Evolutionary conservation across 2,329 filamentous ascomycete species (phyloP), one percentile per base, ranked within the genome.

Genomic region (Purpureocillium lavendulum): DNA sequence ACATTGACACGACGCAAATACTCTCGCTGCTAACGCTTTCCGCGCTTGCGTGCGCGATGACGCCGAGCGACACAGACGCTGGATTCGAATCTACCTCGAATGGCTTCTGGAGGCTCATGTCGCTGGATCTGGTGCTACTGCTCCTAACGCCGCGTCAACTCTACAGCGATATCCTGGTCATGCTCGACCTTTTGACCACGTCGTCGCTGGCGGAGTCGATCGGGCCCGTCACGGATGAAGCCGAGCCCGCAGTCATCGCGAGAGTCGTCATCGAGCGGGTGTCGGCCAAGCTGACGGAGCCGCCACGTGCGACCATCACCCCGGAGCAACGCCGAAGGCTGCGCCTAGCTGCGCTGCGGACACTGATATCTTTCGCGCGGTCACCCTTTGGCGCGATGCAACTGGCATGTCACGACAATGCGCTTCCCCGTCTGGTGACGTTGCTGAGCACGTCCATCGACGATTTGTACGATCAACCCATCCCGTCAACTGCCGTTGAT

Each of bases 371-470:
- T 2, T 81, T 88, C 54, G 73, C 77, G 2, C 64, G 69, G 6
- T 75, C 75, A n/a, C 61, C 71, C 0, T 77, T 84, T 50, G 82
- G 82, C 8, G 72, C 75, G 2, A 56, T 68, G 17, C 75, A 84
- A 34, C 70, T 96, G 8, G 83, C 82, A 0, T 64, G 66, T 5
- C 84, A 92, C 56, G 72, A 74, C 3, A 75, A 73, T 31, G 79
- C 80, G 11, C 76, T 94, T 13, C 87, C 85, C 1, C 77, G 86
- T 3, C 65, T 95, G 0, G 80, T 94, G 18, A 75, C 79, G 18
- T 77, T 84, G 4, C 57, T 77, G 12, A 67, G 65, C 37, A 64
- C 60, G 33, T 77, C 89, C 38, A 81, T 92, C 42, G 83, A 87
- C 46, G 78, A 84, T 47, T 64, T 96, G 15, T 84, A 88, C 54